A percentile compares a stretch with the other conserved stretches of the same genome.
Conservation (phyloP, 2,329 filamentous ascomycete genomes). For the Cercospora sp. region DNA sequence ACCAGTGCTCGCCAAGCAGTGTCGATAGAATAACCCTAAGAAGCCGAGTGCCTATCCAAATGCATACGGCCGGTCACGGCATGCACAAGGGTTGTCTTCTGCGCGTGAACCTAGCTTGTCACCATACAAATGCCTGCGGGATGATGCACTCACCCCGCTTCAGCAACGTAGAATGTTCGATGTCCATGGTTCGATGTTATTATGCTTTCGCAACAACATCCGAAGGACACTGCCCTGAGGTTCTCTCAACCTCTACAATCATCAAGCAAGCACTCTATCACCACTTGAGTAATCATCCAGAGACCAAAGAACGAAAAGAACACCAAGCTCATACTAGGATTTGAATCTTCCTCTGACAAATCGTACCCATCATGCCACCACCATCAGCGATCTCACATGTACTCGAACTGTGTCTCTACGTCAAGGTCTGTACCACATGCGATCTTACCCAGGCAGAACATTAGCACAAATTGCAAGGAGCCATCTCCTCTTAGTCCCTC, state of each 20-base stretch:
- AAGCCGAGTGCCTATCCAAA: background rate
- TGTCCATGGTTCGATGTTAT: background rate
- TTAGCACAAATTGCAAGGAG: background rate
- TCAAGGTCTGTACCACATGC: constrained; percentile 6
- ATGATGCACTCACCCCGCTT: background rate
- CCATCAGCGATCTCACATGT: constrained; percentile 17
- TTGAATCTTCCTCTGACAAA: background rate
- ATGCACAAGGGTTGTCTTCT: background rate
- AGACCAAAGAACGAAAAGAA: background rate
- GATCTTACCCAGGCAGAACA: background rate
- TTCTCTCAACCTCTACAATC: background rate
- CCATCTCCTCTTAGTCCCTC: background rate
- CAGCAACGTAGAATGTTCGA: background rate
- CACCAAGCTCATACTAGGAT: background rate
- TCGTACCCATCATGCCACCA: background rate
- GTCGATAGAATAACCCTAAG: background rate
- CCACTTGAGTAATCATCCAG: background rate
- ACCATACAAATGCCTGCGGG: background rate
- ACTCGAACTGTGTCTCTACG: constrained; percentile 21
- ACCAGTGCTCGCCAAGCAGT: background rate
- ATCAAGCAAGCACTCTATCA: background rate
- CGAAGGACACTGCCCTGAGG: background rate
- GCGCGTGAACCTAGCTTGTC: background rate
- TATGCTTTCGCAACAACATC: background rate
- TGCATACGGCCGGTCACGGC: background rate